Evolutionary conservation across 495 filamentous ascomycete species (phyloP).

Genomic region (Astrothelium subdiscretum): DNA sequence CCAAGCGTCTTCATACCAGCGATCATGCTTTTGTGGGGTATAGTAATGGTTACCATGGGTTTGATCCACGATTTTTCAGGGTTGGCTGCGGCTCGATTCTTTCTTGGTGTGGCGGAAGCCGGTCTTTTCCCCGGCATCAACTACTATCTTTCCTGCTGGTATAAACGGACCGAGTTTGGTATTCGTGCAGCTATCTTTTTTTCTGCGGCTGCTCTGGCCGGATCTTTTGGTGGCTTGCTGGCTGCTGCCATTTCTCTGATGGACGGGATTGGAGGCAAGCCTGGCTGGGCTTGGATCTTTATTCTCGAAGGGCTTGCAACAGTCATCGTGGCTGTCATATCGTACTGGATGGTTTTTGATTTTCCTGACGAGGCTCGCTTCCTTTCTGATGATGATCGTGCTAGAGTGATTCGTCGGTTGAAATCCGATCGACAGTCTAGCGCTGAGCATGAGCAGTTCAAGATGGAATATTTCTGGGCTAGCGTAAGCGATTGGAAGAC

Average conservation of each 20-base stretch:
- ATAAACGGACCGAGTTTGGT: conserved; percentile 71
- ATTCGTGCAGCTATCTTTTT: conserved; percentile 79
- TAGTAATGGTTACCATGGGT: conserved; percentile 76
- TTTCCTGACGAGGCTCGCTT: conserved; percentile 79
- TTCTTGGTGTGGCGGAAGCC: conserved; percentile 74
- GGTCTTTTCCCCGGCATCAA: conserved; percentile 80
- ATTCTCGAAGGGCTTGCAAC: conserved; percentile 66
- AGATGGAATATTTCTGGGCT: conserved; percentile 62
- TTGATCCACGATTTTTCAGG: conserved; percentile 66
- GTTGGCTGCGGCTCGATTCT: conserved; percentile 74
- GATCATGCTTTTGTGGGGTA: conserved; percentile 56
- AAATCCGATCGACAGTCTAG: conserved; percentile 65
- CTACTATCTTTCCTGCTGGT: conserved; percentile 84
- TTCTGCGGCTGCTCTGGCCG: conserved; percentile 71
- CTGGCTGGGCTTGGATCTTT: conserved; percentile 81
- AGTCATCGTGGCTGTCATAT: conserved; percentile 56
- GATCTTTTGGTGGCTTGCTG: conserved; percentile 76
- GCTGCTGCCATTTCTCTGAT: conserved; percentile 68
- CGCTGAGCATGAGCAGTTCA: conserved; percentile 70
- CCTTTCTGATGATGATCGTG: conserved; percentile 58
- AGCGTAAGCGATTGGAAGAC: conserved; percentile 79
- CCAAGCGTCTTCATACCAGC: conserved; percentile 34
- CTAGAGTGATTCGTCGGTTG: conserved; percentile 61
- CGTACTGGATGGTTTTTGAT: conserved; percentile 80
- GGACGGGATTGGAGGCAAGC: conserved; percentile 53